phyloP scores from a whole-genome alignment of 768 basidiomycete genomes.

The Lactifluus rugatus region DNA sequence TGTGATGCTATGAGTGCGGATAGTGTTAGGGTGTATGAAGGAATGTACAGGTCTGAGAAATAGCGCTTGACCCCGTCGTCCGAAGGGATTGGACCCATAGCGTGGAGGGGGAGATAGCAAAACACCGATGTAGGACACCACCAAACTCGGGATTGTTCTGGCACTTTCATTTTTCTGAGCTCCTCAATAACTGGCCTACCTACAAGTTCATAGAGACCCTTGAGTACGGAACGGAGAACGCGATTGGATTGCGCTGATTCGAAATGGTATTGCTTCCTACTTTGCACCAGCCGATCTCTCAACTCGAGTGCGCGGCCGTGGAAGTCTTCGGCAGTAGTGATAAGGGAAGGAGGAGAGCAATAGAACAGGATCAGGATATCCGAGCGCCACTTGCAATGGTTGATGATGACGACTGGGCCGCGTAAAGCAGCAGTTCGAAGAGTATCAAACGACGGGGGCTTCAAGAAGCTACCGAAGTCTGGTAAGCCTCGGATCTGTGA shows the following conservation, averaged over 20 bases:
- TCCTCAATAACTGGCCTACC: neutral
- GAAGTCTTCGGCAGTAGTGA: neutral
- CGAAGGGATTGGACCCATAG: conserved; percentile 3
- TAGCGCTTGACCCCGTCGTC: neutral
- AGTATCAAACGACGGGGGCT: neutral
- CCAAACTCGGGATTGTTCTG: conserved; percentile 9
- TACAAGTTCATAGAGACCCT: neutral
- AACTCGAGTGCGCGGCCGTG: neutral
- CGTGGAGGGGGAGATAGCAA: conserved; percentile 12
- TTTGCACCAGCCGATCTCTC: neutral
- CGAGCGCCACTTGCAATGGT: neutral
- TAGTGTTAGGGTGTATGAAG: neutral
- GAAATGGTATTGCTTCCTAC: neutral
- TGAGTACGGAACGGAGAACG: neutral
- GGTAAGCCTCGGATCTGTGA: neutral
- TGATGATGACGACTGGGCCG: conserved; percentile 5
- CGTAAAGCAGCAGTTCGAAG: neutral
- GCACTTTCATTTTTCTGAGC: neutral
- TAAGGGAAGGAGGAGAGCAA: neutral
- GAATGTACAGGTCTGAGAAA: conserved; percentile 1
- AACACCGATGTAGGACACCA: conserved; percentile 9
- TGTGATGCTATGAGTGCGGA: neutral
- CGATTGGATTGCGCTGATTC: neutral
- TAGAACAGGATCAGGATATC: conserved; percentile 4
- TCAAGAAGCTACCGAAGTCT: neutral